These are phyloP conservation scores for Magnolia officinalis DNA, from an alignment of 164 flowering plant species.

Conservation along the genomic window DNA sequence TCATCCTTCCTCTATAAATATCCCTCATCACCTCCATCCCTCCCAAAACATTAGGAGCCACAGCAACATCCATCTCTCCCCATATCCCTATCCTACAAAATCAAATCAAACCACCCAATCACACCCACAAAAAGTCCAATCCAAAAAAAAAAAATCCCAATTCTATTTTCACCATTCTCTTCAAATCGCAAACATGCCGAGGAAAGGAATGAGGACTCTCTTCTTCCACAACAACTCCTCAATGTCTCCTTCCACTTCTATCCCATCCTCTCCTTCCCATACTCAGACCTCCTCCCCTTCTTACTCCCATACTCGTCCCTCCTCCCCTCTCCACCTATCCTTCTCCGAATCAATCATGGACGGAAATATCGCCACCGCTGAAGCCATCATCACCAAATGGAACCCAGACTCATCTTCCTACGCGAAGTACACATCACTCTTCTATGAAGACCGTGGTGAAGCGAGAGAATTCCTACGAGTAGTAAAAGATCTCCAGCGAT, in stretches of 20 bases:
- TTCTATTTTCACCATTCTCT: no score
- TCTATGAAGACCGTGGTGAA: slow-evolving; percentile 48
- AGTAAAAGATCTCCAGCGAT: slow-evolving; percentile 48
- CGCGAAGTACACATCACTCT: slow-evolving; percentile 14
- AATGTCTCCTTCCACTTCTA: not conserved
- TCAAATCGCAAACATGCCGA: not conserved
- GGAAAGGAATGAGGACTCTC: not conserved
- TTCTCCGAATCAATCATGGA: slow-evolving; percentile 39
- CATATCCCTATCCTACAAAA: no score
- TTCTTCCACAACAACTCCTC: slow-evolving; percentile 8
- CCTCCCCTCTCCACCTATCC: not conserved
- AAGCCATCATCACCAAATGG: slow-evolving; percentile 55
- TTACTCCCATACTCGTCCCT: slow-evolving; percentile 5
- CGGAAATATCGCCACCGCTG: slow-evolving; percentile 37
- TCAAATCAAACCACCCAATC: no score
- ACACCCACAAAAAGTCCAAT: no score
- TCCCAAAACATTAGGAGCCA: no score
- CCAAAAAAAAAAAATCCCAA: no score
- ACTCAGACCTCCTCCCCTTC: slow-evolving; percentile 1
- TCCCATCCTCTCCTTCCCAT: slow-evolving; percentile 8
- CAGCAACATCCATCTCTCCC: no score
- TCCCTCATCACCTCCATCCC: no score
- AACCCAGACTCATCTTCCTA: slow-evolving; percentile 31
- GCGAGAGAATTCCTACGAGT: slow-evolving; percentile 48
- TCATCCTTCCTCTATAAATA: no score